Base-by-base conservation (phyloP, 768 basidiomycete species). In the Glaciozyma antarctica region DNA sequence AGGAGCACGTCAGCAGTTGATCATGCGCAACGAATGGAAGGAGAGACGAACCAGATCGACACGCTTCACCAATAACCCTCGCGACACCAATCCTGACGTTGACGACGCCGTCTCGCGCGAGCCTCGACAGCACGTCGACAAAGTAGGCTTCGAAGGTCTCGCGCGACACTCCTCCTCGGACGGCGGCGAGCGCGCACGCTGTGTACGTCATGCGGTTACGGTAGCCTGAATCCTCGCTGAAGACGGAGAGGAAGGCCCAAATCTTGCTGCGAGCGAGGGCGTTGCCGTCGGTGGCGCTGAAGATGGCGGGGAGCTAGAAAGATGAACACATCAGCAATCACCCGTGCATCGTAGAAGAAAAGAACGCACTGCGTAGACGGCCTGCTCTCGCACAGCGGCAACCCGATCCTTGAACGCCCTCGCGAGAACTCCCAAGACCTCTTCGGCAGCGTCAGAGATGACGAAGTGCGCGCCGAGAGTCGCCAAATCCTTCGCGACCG, bases 1-100 rank as follows among this genome's bases (percentile, higher is more conserved):
- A 13, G 15, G 22, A 22, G 7, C 19, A 15, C 13, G 24, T 44
- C 34, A 12, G 9, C 7, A 28, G 2, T 13, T 19, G 9, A 16
- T 10, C 17, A 21, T 26, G 21, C 19, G 10, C 7, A 17, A 2
- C 16, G 12, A 3, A 28, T 34, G 43, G n/a, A 28, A 44, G 32
- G 28, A 21, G 43, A 10, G 19, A 69, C 75, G 45, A 24, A 73
- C 74, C 63, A 22, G 62, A 56, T 5, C 63, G 73, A 28, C 76
- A 77, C 2, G 78, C 70, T 30, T 73, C 67, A 3, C 83, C 83
- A 49, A 85, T 77, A 54, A 90, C 81, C 57, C 90, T 82, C n/a
- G 92, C 86, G 3, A 90, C 81, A 10, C 85, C 87, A 63, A 95
- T 90, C 54, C 90, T 82, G 43, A 95, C 90, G 66, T 90, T 91